Evolutionary conservation across 257 asterid genomes (phyloP), one percentile per base, ranked within the genome.

Genomic region (Capsicum rhomboideum): DNA sequence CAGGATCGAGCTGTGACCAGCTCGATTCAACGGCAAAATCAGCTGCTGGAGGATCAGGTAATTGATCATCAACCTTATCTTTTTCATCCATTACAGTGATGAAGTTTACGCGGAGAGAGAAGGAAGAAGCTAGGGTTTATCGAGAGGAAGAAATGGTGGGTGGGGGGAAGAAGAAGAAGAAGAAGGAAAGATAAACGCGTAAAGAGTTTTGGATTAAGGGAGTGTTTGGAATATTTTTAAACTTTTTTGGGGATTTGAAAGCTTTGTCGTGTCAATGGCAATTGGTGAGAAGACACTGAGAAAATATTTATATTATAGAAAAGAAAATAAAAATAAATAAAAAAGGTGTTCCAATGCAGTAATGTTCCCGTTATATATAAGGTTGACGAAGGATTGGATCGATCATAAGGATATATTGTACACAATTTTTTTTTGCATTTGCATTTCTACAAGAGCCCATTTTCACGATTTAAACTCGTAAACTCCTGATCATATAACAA

Each of bases 71-170:
- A 44, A 29, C 67, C 17, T 89, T 89, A 23, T 87, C 87, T 26
- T 89, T 85, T 2, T 83, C 86, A 20, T 89, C 88, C 93, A 92
- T 82, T 11, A 5, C 10, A 46, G 31, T 8, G 40, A 13, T 40
- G 50, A 34, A 64, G 42, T 11, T 17, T 2, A 85, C 75, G 87
- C 85, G 90, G 90, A 84, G 90, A 86, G 92, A 87, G 87, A 87
- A 77, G n/a, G n/a, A n/a, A 88, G 69, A 14, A 29, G 44, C 74
- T 90, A 90, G 91, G 94, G 91, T 89, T 91, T 89, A 74, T 55
- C 20, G 54, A 72, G 50, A 42, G 72, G 90, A 54, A 88, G 87
- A 66, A 82, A 74, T 69, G 77, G 81, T 71, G 84, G 68, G 40
- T 34, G 37, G 63, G 82, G 5, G 63, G 14, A 20, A 55, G 63